Base-by-base conservation (phyloP, 208 protist genomes). In the Crithidia fasciculata region DNA sequence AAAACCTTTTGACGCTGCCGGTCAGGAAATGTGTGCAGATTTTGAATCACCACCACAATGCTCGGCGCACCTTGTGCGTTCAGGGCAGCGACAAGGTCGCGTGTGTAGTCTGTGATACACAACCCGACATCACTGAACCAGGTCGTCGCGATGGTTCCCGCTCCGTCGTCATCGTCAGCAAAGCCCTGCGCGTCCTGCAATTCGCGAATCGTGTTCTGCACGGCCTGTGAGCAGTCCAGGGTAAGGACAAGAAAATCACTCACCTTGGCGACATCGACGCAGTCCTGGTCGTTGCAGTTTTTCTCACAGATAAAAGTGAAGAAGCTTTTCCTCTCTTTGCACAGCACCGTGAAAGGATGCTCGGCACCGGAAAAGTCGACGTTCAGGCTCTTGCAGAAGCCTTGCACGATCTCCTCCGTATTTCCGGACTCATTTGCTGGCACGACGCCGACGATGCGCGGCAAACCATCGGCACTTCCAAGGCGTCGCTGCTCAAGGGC, bases 31-130 rank as follows among this genome's bases (percentile, higher is more conserved):
- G 92, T 93, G 69, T 96, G 80, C 54, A 93, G 65, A 70, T 92
- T 93, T 47, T 94, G 89, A 54, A 96, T 81, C 8, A 89, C 70
- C 4, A 96, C 92, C 4, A 88, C 83, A 68, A 95, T 56, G 62
- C 74, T 89, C 5, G 92, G 86, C 7, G 85, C 71, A 6, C 92
- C 89, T 68, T 96, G 92, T 12, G 83, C 75, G 72, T 96, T 96
- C 16, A 96, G 68, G 44, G 85, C 53, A 2, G 88, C 72, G 47
- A 96, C 83, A 10, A 96, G 63, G 15, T 92, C 85, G 54, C 92
- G 89, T 13, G 92, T 96, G 72, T 88, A 94, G 49, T 94, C 89
- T 0, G 92, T 96, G 68, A 96, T 94, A 67, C 92, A 96, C 4
- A 96, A 59, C 2, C 92, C 92, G 53, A 94, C 75, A 57, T 96